A percentile compares a stretch with the other conserved stretches of the same genome.
Evolutionary conservation across 352 stramenopile species (phyloP).

Genomic region (Phytophthora citrophthora): DNA sequence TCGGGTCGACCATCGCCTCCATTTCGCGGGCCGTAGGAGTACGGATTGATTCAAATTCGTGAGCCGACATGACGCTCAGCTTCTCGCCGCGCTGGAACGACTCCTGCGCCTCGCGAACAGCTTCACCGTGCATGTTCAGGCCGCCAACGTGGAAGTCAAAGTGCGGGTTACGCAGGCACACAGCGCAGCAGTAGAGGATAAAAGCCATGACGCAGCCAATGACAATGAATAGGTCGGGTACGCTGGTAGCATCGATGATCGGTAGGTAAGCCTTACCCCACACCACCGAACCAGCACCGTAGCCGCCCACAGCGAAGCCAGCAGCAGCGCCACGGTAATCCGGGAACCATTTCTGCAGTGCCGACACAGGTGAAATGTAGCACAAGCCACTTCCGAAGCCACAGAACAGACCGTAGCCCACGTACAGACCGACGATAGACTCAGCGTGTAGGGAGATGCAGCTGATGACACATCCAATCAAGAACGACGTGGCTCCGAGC

Average conservation of each 20-base stretch:
- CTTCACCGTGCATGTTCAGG: constrained; percentile 71
- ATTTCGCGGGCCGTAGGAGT: constrained; percentile 44
- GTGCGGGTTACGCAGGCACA: constrained; percentile 58
- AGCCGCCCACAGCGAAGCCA: constrained; percentile 71
- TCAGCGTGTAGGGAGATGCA: constrained; percentile 57
- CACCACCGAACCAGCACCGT: constrained; percentile 66
- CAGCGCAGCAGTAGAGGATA: constrained; percentile 45
- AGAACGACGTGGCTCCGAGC: constrained; percentile 56
- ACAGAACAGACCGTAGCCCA: constrained; percentile 73
- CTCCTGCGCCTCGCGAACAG: constrained; percentile 42
- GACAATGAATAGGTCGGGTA: constrained; percentile 58
- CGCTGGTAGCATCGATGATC: constrained; percentile 52
- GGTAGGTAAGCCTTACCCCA: constrained; percentile 74
- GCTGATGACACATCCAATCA: constrained; percentile 56
- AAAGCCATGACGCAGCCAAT: constrained; percentile 50
- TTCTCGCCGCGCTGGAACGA: constrained; percentile 44
- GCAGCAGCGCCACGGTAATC: constrained; percentile 74
- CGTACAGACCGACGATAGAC: constrained; percentile 56
- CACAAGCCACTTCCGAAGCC: constrained; percentile 71
- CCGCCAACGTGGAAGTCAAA: constrained; percentile 51
- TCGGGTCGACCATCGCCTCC: constrained; percentile 34
- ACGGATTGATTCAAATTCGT: constrained; percentile 54
- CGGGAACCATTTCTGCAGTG: constrained; percentile 82
- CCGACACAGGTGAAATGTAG: constrained; percentile 82
- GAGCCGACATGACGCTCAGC: constrained; percentile 45